phyloP scores from a whole-genome alignment of 164 flowering plant genomes.

The Dillenia turbinata region DNA sequence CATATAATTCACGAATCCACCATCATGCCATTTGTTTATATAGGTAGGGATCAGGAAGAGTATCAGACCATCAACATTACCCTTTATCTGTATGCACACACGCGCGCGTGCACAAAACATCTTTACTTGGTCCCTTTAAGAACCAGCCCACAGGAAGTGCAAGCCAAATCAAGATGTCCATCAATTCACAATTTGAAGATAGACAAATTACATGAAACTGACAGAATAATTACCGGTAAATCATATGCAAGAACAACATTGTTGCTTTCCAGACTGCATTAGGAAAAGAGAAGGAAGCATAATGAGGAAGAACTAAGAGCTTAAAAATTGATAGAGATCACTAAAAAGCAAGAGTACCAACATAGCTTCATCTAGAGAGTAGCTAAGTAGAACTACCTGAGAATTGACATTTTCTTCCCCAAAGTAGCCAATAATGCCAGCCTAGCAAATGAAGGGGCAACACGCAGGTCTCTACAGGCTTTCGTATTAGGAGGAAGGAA shows the following conservation, averaged over 20 bases:
- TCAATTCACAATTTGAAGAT: background rate
- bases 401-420: conserved; percentile 71
- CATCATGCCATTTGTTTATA: no score
- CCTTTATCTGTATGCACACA: no score
- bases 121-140: background rate
- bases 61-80: no score
- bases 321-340: background rate
- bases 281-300: conserved; percentile 23
- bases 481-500: conserved; percentile 49
- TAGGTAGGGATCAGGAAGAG: no score
- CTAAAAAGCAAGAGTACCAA: background rate
- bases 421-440: conserved; percentile 67
- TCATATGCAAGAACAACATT: conserved; percentile 57
- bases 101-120: no score
- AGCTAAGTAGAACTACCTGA: conserved; percentile 43
- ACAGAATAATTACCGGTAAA: conserved; percentile 58
- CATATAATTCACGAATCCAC: no score
- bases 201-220: background rate
- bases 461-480: conserved; percentile 59
- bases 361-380: background rate
- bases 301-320: background rate
- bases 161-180: background rate
- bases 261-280: conserved; percentile 65
- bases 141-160: background rate
- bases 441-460: conserved; percentile 41